Conservation (phyloP, 192 early-diverging fungal species). For the Backusella tarrabulga region DNA sequence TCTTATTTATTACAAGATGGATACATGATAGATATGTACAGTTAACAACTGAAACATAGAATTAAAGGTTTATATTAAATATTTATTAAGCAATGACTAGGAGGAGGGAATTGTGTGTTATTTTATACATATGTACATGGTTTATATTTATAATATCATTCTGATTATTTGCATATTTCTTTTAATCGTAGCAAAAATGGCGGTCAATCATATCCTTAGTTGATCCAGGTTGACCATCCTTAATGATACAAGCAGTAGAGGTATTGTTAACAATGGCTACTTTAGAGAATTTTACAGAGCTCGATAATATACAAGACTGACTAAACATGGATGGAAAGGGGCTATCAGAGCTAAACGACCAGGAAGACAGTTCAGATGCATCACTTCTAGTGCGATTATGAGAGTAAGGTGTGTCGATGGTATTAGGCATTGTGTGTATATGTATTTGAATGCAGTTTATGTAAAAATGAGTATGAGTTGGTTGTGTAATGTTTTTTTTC, state of each 20-base stretch:
- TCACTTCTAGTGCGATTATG: constrained; percentile 1
- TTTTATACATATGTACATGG: neutral
- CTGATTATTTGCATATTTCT: neutral
- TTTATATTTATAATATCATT: neutral
- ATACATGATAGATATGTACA: neutral
- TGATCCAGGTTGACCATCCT: neutral
- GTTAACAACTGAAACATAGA: neutral
- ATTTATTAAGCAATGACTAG: neutral
- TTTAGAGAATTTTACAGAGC: constrained; percentile 12
- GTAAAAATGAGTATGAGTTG: neutral
- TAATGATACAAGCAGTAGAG: neutral
- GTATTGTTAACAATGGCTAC: constrained; percentile 4
- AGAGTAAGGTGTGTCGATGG: neutral
- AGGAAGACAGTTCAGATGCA: neutral
- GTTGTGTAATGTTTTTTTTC: neutral
- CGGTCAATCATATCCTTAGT: neutral
- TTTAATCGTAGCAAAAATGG: neutral
- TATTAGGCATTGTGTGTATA: neutral
- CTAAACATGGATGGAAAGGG: constrained; percentile 4
- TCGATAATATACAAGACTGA: neutral
- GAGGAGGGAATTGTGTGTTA: neutral
- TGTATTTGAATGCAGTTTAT: neutral
- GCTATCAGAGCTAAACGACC: constrained; percentile 3
- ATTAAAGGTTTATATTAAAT: neutral
- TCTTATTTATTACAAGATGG: neutral